Evolutionary conservation across 768 basidiomycete genomes (phyloP).

Genomic region (Fistulinella prunicolor): DNA sequence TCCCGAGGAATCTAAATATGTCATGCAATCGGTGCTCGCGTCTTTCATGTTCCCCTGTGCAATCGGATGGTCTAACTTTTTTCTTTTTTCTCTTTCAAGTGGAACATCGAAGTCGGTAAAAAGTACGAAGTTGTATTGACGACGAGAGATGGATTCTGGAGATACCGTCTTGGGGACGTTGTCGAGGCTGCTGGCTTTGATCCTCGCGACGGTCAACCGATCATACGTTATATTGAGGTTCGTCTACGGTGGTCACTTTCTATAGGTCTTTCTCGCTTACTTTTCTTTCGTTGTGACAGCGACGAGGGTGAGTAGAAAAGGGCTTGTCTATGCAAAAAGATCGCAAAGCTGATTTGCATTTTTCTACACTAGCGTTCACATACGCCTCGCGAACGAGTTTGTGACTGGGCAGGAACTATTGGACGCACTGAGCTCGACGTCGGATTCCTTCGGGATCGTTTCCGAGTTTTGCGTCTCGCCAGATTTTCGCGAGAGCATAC

Average conservation of each 20-base stretch:
- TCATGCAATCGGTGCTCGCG: conserved; percentile 15
- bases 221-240: conserved; percentile 25
- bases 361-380: conserved; percentile 9
- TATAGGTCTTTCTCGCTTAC: not conserved
- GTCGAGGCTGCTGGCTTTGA: conserved; percentile 23
- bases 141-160: conserved; percentile 26
- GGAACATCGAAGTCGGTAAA: conserved; percentile 18
- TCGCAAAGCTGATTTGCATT: too few relatives aligned
- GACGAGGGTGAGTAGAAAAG: conserved; percentile 20
- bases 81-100: conserved; percentile 5
- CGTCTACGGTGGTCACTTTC: not conserved
- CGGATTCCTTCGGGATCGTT: conserved; percentile 16
- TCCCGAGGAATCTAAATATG: conserved; percentile 20
- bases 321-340: not conserved
- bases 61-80: not conserved
- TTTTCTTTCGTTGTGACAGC: conserved; percentile 2
- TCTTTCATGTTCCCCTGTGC: not conserved
- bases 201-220: conserved; percentile 17
- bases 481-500: conserved; percentile 15
- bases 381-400: conserved; percentile 22
- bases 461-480: conserved; percentile 22
- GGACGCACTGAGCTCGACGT: conserved; percentile 12
- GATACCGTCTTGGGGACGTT: conserved; percentile 22
- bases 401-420: conserved; percentile 22
- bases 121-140: conserved; percentile 23